These are phyloP conservation scores for Chenopodium suecicum DNA, from an alignment of 148 eudicot species.

Conservation along the genomic window DNA sequence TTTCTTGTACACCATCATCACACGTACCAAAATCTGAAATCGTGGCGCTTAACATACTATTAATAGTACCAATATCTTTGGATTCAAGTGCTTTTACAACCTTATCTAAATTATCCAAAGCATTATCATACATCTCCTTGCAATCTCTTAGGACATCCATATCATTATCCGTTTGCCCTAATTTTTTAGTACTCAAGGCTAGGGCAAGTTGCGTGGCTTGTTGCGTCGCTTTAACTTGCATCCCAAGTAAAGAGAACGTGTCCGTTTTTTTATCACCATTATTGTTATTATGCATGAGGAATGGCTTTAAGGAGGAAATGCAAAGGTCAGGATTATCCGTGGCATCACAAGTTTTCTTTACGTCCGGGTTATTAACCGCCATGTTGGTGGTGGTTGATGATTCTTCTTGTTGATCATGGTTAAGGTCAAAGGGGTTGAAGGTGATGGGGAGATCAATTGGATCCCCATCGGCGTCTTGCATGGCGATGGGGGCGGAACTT, in stretches of 20 bases:
- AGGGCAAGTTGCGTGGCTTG: constrained; percentile 17
- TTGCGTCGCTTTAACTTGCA: constrained; percentile 23
- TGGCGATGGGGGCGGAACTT: not conserved
- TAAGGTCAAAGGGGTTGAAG: constrained; percentile 1
- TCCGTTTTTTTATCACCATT: not conserved
- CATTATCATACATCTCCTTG: constrained; percentile 28
- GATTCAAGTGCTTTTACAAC: constrained; percentile 20
- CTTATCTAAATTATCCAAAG: constrained; percentile 27
- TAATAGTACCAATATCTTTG: constrained; percentile 35
- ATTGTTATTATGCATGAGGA: not conserved
- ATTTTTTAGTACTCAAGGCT: not conserved
- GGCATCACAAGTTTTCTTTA: constrained; percentile 28
- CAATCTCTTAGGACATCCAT: constrained; percentile 20
- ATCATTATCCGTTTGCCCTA: not conserved
- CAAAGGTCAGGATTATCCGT: constrained; percentile 40
- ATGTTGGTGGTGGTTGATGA: not conserved
- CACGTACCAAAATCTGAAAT: constrained; percentile 37
- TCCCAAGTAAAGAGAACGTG: constrained; percentile 16
- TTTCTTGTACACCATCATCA: constrained; percentile 27
- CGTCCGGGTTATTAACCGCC: not conserved
- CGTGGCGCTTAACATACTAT: constrained; percentile 45
- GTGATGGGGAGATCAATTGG: not conserved
- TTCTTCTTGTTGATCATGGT: not conserved
- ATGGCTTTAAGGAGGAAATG: constrained; percentile 20
- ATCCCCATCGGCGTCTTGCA: constrained; percentile 2